phyloP scores from a whole-genome alignment of 768 basidiomycete species.

The Lactarius hengduanensis region DNA sequence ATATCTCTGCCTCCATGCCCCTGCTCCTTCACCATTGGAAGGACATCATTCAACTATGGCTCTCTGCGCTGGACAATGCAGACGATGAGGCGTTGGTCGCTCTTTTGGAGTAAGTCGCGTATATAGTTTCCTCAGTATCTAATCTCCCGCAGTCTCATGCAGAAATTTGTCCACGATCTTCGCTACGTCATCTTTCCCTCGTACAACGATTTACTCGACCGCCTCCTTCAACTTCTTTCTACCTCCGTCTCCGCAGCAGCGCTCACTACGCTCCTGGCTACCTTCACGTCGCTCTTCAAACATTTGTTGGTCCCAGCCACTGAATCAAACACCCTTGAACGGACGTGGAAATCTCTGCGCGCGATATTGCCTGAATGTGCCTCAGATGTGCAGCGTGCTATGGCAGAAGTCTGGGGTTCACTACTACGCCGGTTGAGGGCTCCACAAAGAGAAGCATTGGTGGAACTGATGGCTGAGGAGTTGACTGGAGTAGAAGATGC shows the following conservation, averaged over 20 bases:
- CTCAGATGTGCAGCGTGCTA: slow-evolving; percentile 69
- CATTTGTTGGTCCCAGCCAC: slow-evolving; percentile 67
- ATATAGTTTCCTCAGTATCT: slow-evolving; percentile 3
- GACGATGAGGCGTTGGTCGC: slow-evolving; percentile 73
- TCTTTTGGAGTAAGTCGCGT: slow-evolving; percentile 67
- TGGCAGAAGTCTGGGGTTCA: slow-evolving; percentile 87
- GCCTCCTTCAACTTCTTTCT: slow-evolving; percentile 56
- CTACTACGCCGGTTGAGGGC: slow-evolving; percentile 70
- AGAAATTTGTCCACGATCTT: slow-evolving; percentile 77
- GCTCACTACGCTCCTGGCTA: slow-evolving; percentile 62
- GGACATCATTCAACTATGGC: slow-evolving; percentile 66
- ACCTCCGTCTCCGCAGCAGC: slow-evolving; percentile 58
- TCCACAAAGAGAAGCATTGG: slow-evolving; percentile 53
- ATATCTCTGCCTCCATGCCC: slow-evolving; percentile 72
- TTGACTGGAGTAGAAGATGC: slow-evolving; percentile 57
- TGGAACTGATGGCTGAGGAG: slow-evolving; percentile 53
- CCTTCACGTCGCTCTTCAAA: slow-evolving; percentile 68
- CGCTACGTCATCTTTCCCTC: slow-evolving; percentile 70
- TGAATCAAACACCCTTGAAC: slow-evolving; percentile 49
- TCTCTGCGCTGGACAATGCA: slow-evolving; percentile 50
- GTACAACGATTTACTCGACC: slow-evolving; percentile 54
- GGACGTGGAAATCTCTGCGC: slow-evolving; percentile 59
- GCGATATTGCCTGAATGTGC: slow-evolving; percentile 55
- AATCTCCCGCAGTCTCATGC: slow-evolving; percentile 57
- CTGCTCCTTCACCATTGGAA: slow-evolving; percentile 78